Base-by-base conservation (phyloP, 805 yeast genomes). In the Deakozyma indianensis region DNA sequence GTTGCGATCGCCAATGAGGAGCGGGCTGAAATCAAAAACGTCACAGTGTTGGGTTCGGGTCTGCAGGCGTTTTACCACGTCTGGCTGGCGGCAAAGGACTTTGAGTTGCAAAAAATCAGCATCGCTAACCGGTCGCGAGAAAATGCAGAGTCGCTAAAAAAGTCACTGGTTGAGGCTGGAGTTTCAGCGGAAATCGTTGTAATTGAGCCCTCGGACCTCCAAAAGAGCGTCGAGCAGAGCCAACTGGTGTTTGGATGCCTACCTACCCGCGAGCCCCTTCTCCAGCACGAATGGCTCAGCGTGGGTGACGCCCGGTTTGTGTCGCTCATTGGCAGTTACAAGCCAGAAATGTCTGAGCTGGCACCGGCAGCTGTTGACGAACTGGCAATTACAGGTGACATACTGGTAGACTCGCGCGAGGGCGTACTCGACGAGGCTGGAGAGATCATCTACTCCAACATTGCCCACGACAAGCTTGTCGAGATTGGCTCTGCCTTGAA, bases 381-480 rank as follows among this genome's bases (percentile, higher is more conserved):
- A 32, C 38, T 32, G 11, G 38, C 38, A 7, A 7, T 9, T 14
- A 32, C 38, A 7, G 38, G 38, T 20, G 18, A 32, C 18, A 32
- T 32, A 5, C 38, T 32, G 11, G 38, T 32, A 7, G 38, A 32
- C 38, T 32, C 59, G 38, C 7, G 4, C 20, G 38, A 32, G 18
- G 18, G 7, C 18, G 38, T 32, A 5, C 18, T 32, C 18, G 38
- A 32, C 38, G 38, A 32, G 18, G 11, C 38, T 4, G 38, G 38
- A 7, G 38, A 32, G 38, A 32, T 32, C 16, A 32, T 32, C 5
- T 14, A 32, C 18, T 9, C 38, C 9, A n/a, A n/a, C 20, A 32
- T 32, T 20, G 20, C 38, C 38, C 7, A n/a, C 9, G 16, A 20
- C 38, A 32, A 32, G 38, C 11, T 32, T 14, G 38, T 32, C 18